These are phyloP conservation scores for sunflower (Helianthus annuus) DNA, from an alignment of 129 eudicot genomes.

Conservation along the genomic window DNA sequence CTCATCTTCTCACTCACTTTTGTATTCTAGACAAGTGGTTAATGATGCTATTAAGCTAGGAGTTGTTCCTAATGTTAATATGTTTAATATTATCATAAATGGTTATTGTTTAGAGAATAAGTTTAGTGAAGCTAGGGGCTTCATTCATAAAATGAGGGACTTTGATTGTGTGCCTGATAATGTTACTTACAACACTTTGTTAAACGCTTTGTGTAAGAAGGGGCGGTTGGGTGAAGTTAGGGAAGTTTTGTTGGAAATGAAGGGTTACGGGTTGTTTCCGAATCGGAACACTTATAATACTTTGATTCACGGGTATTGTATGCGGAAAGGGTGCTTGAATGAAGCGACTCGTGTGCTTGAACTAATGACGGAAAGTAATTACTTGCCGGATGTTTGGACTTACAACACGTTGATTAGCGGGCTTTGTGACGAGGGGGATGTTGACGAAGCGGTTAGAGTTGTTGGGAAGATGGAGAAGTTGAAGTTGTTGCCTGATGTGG, in stretches of 20 bases:
- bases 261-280: slow-evolving; percentile 56
- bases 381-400: slow-evolving; percentile 80
- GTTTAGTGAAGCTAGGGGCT: slow-evolving; percentile 56
- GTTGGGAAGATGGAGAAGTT: slow-evolving; percentile 54
- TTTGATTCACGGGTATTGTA: slow-evolving; percentile 69
- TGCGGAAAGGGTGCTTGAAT: slow-evolving; percentile 57
- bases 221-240: slow-evolving; percentile 58
- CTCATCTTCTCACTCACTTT: slow-evolving; percentile 37
- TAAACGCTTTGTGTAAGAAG: slow-evolving; percentile 62
- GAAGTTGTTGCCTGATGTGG: slow-evolving; percentile 68
- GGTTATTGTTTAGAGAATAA: slow-evolving; percentile 59
- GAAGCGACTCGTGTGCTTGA: slow-evolving; percentile 67
- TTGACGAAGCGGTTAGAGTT: slow-evolving; percentile 66
- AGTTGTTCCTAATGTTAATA: slow-evolving; percentile 50
- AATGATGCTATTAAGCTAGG: slow-evolving; percentile 55
- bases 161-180: slow-evolving; percentile 62
- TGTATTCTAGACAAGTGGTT: slow-evolving; percentile 49
- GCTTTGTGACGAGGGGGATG: slow-evolving; percentile 54
- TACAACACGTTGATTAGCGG: slow-evolving; percentile 68
- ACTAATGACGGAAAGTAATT: slow-evolving; percentile 62
- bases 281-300: slow-evolving; percentile 73
- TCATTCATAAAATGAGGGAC: slow-evolving; percentile 56
- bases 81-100: slow-evolving; percentile 67
- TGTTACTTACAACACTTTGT: slow-evolving; percentile 76
- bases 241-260: slow-evolving; percentile 66